phyloP scores from a whole-genome alignment of 2,329 filamentous ascomycete genomes.

The Dendryphion nanum region DNA sequence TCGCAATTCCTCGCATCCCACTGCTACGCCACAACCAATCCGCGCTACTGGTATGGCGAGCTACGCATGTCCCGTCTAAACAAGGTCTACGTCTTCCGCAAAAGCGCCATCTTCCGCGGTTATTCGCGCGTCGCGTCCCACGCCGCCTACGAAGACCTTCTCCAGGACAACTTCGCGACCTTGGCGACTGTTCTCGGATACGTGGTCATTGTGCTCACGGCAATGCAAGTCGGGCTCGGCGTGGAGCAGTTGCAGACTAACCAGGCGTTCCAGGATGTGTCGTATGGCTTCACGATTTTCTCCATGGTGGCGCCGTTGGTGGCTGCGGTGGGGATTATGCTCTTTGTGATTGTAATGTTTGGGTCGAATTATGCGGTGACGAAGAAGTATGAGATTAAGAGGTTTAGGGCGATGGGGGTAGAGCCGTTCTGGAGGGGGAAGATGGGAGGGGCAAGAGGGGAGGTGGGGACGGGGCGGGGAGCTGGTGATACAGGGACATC shows the following conservation, averaged over 20 bases:
- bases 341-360: no score
- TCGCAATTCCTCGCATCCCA: conserved; percentile 6
- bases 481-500: no score
- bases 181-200: background rate
- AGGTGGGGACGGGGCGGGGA: no score
- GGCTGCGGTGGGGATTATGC: no score
- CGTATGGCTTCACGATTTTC: conserved; percentile 12
- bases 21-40: conserved; percentile 20
- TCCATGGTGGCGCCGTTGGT: no score
- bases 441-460: no score
- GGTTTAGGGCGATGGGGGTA: no score
- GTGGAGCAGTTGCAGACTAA: conserved; percentile 8
- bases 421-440: no score
- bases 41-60: conserved; percentile 45
- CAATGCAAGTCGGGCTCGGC: conserved; percentile 15
- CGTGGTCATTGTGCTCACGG: conserved; percentile 5
- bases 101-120: background rate
- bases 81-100: conserved; percentile 6
- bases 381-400: no score
- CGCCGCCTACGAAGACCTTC: background rate
- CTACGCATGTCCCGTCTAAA: conserved; percentile 45
- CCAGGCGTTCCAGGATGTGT: conserved; percentile 6
- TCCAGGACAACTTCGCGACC: background rate
- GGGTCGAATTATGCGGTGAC: no score
- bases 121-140: background rate